Evolutionary conservation across 164 flowering plant genomes (phyloP).

Genomic region (Vitis vinifera): ASM3070453v1 NC_081816.1:16809001-16809500

Average conservation of each 20-base stretch:
- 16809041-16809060: constrained; percentile 81
- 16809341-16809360: constrained; percentile 88
- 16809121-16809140: constrained; percentile 75
- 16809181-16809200: constrained; percentile 81
- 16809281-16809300: constrained; percentile 25
- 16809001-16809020: constrained; percentile 77
- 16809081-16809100: constrained; percentile 69
- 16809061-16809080: constrained; percentile 72
- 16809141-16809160: constrained; percentile 71
- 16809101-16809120: constrained; percentile 58
- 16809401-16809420: constrained; percentile 73
- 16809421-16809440: constrained; percentile 70
- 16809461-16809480: constrained; percentile 94
- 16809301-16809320: constrained; percentile 11
- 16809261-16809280: constrained; percentile 61
- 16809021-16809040: constrained; percentile 85
- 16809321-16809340: constrained; percentile 58
- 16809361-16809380: constrained; percentile 89
- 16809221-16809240: constrained; percentile 91
- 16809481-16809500: constrained; percentile 62
- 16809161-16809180: constrained; percentile 91
- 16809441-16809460: constrained; percentile 86
- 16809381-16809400: constrained; percentile 84
- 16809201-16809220: constrained; percentile 84
- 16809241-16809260: constrained; percentile 81